Base-by-base conservation (phyloP, 2,329 filamentous ascomycete genomes). In the Mycosphaerelloides madeirae region DNA sequence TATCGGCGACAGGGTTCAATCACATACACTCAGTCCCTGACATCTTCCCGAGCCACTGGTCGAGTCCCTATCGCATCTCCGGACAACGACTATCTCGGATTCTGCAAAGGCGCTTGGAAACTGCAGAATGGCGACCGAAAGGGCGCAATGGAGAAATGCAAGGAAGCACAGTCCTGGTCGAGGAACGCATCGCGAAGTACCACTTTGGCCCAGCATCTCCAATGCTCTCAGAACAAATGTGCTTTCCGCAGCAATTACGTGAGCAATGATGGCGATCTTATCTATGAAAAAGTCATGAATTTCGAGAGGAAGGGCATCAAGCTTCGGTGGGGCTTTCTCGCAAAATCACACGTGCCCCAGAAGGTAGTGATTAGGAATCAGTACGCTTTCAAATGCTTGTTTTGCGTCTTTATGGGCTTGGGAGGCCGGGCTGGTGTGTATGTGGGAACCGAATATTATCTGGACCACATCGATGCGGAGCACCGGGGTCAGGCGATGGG, bases 311-410 rank as follows among this genome's bases (percentile, higher is more conserved):
- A 59, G 5, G 68, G 68, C 0, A 58, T 75, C 6, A 62, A 64
- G 11, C 72, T 69, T 46, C 67, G 69, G n/a, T 74, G 69, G 68
- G 49, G 62, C 4, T 74, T 74, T 44, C 61, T 74, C 2, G 71
- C 71, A 11, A 72, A 73, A 50, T 66, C 60, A 13, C 71, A 75
- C 53, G 60, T 71, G 11, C 55, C 64, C 35, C 65, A 63, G 36
- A 55, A 57, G 13, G 52, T 57, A 39, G 48, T 54, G 42, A 53
- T 45, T 43, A 52, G 44, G 40, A 43, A 56, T n/a, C 44, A 54
- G 29, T 59, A 55, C 43, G 58, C 53, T 2, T 74, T 65, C 52
- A 69, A 65, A 15, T 74, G 72, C 50, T 61, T 73, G 20, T 74
- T 73, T 50, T 74, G 71, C 50, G 67, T 65, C 41, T 65, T 65